Conservation (phyloP, 192 early-diverging fungal genomes). For the Mortierella hygrophila region DNA sequence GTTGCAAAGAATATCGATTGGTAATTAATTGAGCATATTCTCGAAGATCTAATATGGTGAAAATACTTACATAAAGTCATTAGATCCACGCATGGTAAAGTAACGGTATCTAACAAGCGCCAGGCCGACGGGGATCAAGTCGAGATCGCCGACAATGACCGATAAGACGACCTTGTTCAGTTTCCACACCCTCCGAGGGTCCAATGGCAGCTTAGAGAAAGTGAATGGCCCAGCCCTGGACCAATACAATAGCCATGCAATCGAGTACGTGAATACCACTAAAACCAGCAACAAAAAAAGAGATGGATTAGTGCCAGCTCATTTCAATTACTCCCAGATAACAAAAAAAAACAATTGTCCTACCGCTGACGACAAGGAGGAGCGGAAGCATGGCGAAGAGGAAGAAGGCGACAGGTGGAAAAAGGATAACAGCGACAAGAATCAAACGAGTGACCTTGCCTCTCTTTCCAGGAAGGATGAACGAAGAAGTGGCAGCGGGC, state of each 20-base stretch:
- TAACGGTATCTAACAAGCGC: constrained; percentile 32
- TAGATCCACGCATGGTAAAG: constrained; percentile 37
- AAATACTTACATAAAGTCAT: constrained; percentile 15
- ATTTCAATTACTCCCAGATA: not conserved
- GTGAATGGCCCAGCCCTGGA: constrained; percentile 20
- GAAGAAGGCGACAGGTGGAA: constrained; percentile 38
- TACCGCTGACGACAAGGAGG: constrained; percentile 34
- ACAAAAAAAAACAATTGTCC: not conserved
- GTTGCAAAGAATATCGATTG: not conserved
- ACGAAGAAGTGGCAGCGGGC: not conserved
- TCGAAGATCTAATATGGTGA: not conserved
- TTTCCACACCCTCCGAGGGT: constrained; percentile 36
- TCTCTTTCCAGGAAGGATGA: constrained; percentile 45
- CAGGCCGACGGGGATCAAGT: constrained; percentile 36
- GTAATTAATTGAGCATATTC: not conserved
- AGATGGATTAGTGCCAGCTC: not conserved
- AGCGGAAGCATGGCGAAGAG: constrained; percentile 47
- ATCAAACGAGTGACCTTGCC: constrained; percentile 40
- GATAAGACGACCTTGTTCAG: constrained; percentile 40
- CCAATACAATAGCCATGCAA: constrained; percentile 53
- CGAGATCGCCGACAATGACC: constrained; percentile 39
- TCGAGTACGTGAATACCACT: constrained; percentile 37
- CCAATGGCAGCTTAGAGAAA: constrained; percentile 21
- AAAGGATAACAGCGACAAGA: constrained; percentile 39
- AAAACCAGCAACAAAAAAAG: not conserved